Percentiles rank a stretch among this genome's conserved stretches.
phyloP scores from a whole-genome alignment of 2,329 filamentous ascomycete species.

The Cercospora berteroae region DNA sequence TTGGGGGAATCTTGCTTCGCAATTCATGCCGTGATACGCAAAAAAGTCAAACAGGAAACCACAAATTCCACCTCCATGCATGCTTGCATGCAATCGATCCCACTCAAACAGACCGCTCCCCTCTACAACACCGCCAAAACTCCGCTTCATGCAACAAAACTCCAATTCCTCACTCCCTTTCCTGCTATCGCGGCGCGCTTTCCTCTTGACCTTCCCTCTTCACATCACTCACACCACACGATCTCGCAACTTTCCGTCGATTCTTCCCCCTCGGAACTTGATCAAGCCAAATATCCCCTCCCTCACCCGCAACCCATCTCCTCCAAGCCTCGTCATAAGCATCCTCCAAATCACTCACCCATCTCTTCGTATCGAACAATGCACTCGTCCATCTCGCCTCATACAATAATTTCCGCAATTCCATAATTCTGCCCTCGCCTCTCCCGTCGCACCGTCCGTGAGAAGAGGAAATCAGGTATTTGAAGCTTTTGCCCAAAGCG shows the following conservation, averaged over 20 bases:
- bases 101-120: background rate
- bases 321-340: conserved; percentile 88
- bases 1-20: background rate
- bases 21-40: background rate
- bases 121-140: background rate
- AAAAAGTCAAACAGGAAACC: background rate
- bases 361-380: conserved; percentile 85
- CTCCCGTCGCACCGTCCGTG: conserved; percentile 22
- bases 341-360: conserved; percentile 84
- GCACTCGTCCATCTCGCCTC: conserved; percentile 80
- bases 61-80: background rate
- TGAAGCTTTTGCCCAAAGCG: conserved; percentile 61
- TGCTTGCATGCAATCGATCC: background rate
- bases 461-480: conserved; percentile 47
- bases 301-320: conserved; percentile 78
- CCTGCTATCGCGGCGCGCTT: background rate
- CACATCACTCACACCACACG: conserved; percentile 5
- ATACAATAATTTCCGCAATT: conserved; percentile 79
- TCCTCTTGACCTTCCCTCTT: conserved; percentile 3
- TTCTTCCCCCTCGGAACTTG: conserved; percentile 23
- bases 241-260: background rate
- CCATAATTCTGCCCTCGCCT: conserved; percentile 64
- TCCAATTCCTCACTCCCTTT: background rate
- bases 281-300: conserved; percentile 86
- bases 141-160: background rate